Evolutionary conservation across 2,329 filamentous ascomycete genomes (phyloP).

Genomic region (Tolypocladium album): DNA sequence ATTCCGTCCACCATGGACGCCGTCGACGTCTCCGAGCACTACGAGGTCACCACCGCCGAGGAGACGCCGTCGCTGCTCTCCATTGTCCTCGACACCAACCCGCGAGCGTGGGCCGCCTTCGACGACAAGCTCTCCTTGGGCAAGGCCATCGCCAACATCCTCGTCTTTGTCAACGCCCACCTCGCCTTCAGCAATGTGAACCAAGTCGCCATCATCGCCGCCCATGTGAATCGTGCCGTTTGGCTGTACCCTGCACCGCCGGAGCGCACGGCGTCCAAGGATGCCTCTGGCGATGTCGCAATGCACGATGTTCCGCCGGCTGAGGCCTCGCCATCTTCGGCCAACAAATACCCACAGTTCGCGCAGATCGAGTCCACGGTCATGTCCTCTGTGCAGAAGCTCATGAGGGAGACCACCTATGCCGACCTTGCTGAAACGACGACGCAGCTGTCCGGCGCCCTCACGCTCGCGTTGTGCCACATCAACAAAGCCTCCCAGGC

Average conservation of each 20-base stretch:
- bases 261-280: conserved; percentile 11
- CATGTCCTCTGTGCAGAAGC: conserved; percentile 58
- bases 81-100: conserved; percentile 92
- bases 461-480: conserved; percentile 81
- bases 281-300: conserved; percentile 39
- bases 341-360: conserved; percentile 93
- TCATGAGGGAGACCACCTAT: conserved; percentile 59
- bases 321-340: conserved; percentile 29
- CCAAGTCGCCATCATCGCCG: conserved; percentile 83
- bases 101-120: conserved; percentile 81
- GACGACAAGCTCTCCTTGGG: conserved; percentile 66
- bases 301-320: conserved; percentile 40
- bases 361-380: conserved; percentile 76
- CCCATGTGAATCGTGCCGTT: conserved; percentile 73
- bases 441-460: conserved; percentile 80
- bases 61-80: conserved; percentile 73
- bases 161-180: conserved; percentile 96
- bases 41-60: conserved; percentile 42
- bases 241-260: conserved; percentile 71
- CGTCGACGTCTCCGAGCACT: conserved; percentile 49
- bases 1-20: conserved; percentile 32
- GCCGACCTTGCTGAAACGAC: conserved; percentile 61
- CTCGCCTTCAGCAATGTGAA: conserved; percentile 90
- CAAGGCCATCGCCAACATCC: conserved; percentile 73
- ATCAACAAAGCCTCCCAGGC: conserved; percentile 73